A percentile compares a stretch with the other conserved stretches of the same genome.
phyloP scores from a whole-genome alignment of 164 flowering plant species.

The Echeveria elegans region DNA sequence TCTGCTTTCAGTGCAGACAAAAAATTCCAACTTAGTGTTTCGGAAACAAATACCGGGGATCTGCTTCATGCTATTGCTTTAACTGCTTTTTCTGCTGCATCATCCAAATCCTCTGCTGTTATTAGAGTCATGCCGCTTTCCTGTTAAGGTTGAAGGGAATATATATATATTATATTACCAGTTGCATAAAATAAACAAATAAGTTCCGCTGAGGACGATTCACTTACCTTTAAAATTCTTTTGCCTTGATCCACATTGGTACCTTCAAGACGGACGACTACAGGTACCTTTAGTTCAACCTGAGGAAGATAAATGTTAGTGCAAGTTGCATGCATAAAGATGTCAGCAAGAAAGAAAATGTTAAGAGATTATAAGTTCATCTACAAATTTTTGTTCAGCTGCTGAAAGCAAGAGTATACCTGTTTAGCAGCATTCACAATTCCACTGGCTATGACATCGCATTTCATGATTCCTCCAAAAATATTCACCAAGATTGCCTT shows the following conservation, averaged over 20 bases:
- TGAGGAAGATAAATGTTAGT: too few relatives aligned
- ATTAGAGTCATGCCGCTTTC: constrained; percentile 79
- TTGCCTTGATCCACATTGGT: too few relatives aligned
- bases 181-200: too few relatives aligned
- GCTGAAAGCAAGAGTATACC: constrained; percentile 22
- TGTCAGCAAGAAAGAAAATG: constrained; percentile 13
- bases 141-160: constrained; percentile 22
- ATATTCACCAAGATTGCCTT: constrained; percentile 95
- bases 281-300: too few relatives aligned
- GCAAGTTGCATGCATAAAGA: constrained; percentile 27
- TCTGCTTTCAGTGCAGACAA: not conserved
- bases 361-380: not conserved
- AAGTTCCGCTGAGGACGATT: too few relatives aligned
- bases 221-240: too few relatives aligned
- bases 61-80: constrained; percentile 33
- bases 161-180: not conserved
- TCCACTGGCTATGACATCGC: constrained; percentile 94
- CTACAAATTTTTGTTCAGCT: not conserved
- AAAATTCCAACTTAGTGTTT: not conserved
- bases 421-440: constrained; percentile 96
- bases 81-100: too few relatives aligned
- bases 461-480: constrained; percentile 97
- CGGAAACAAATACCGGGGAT: not conserved
- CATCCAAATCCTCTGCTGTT: too few relatives aligned
- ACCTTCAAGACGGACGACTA: too few relatives aligned